phyloP scores from a whole-genome alignment of 2,329 filamentous ascomycete genomes.

The Apiospora sp. region DNA sequence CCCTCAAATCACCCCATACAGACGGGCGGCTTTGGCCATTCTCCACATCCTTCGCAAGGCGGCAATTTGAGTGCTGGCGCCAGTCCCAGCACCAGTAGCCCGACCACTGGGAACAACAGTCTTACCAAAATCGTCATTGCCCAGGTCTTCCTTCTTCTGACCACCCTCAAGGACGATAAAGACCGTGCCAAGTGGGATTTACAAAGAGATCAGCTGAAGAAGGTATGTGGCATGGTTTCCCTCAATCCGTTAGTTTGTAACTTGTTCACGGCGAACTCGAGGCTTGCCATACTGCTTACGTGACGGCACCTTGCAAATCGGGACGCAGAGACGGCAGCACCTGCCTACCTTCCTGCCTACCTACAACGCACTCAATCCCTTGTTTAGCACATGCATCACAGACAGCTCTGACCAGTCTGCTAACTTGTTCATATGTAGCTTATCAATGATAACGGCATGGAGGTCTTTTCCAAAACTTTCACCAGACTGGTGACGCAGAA shows the following conservation, averaged over 20 bases:
- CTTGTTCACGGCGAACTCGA: background rate
- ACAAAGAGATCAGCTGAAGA: slow-evolving; percentile 89
- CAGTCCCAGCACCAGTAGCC: slow-evolving; percentile 68
- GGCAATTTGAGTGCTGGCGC: slow-evolving; percentile 66
- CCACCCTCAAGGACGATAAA: slow-evolving; percentile 94
- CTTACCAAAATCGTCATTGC: slow-evolving; percentile 94
- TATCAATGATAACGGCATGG: slow-evolving; percentile 98
- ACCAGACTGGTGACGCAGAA: slow-evolving; percentile 90
- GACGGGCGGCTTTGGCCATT: slow-evolving; percentile 59
- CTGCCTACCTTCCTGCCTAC: background rate
- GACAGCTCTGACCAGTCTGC: background rate
- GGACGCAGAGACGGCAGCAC: background rate
- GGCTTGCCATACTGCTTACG: background rate
- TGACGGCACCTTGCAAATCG: background rate
- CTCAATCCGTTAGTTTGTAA: background rate
- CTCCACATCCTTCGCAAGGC: slow-evolving; percentile 64
- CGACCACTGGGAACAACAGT: slow-evolving; percentile 66
- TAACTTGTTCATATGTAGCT: slow-evolving; percentile 61
- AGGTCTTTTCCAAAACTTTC: slow-evolving; percentile 96
- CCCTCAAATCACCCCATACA: slow-evolving; percentile 59
- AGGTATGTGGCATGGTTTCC: slow-evolving; percentile 64
- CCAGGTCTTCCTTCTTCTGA: slow-evolving; percentile 92
- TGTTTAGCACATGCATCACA: background rate
- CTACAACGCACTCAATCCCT: background rate
- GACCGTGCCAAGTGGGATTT: slow-evolving; percentile 89